A percentile compares a stretch with the other conserved stretches of the same genome.
phyloP scores from a whole-genome alignment of 2,329 filamentous ascomycete species.

The Pyrenochaeta sp. region DNA sequence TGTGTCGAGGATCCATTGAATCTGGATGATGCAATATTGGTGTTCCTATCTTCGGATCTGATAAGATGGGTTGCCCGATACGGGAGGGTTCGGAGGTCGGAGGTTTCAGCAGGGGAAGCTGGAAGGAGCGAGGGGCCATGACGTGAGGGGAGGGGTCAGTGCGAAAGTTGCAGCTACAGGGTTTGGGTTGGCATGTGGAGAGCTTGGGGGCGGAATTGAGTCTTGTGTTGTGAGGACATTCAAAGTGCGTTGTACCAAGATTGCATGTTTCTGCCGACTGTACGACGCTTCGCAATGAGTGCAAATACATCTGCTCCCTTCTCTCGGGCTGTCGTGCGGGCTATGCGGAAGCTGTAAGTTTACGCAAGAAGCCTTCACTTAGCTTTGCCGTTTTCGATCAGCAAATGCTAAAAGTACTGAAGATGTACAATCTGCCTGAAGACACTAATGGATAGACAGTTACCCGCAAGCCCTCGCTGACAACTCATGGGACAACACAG shows the following conservation, averaged over 20 bases:
- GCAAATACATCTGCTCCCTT: conserved; percentile 64
- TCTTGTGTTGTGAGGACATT: not conserved
- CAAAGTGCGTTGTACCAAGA: not conserved
- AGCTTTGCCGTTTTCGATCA: not conserved
- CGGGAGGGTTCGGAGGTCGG: conserved; percentile 9
- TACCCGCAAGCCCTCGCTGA: conserved; percentile 92
- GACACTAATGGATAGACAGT: conserved; percentile 55
- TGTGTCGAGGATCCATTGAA: conserved; percentile 45
- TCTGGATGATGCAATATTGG: conserved; percentile 22
- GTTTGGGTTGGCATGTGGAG: conserved; percentile 8
- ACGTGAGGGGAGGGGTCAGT: conserved; percentile 23
- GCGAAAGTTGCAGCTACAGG: conserved; percentile 16
- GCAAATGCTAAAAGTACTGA: not conserved
- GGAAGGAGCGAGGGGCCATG: conserved; percentile 12
- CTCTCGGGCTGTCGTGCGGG: conserved; percentile 73
- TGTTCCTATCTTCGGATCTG: conserved; percentile 43
- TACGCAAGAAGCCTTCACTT: not conserved
- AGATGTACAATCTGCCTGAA: not conserved
- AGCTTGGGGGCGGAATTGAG: not conserved
- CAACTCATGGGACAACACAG: conserved; percentile 95
- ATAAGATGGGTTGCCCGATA: conserved; percentile 37
- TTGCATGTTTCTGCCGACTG: conserved; percentile 46
- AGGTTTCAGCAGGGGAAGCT: not conserved
- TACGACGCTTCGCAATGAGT: conserved; percentile 52
- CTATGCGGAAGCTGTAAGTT: conserved; percentile 80